phyloP scores from a whole-genome alignment of 345 rosid genomes.

The Isatis tinctoria region DNA sequence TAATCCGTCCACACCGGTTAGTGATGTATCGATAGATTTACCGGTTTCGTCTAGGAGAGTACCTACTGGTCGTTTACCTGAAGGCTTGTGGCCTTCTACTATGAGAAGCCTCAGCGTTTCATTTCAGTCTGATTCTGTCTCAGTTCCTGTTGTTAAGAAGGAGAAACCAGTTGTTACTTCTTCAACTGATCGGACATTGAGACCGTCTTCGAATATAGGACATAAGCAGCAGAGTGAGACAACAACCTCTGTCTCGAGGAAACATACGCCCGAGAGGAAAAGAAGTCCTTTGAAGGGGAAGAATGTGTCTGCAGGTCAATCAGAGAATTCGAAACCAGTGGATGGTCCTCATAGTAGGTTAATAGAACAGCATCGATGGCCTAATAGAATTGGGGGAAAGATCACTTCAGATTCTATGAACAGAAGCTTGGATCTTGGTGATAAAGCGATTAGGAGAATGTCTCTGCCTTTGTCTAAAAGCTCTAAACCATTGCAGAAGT shows the following conservation, averaged over 20 bases:
- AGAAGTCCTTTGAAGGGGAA: constrained; percentile 77
- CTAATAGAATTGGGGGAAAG: constrained; percentile 63
- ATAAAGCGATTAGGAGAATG: constrained; percentile 45
- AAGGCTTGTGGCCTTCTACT: constrained; percentile 96
- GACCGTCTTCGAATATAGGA: constrained; percentile 70
- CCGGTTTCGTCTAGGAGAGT: constrained; percentile 50
- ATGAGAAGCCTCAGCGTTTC: constrained; percentile 96
- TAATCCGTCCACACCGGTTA: constrained; percentile 67
- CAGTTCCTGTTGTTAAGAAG: constrained; percentile 74
- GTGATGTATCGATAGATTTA: constrained; percentile 48
- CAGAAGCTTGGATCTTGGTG: constrained; percentile 54
- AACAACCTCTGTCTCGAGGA: constrained; percentile 44
- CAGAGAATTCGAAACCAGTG: constrained; percentile 81
- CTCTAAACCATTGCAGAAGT: constrained; percentile 43
- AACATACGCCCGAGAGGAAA: constrained; percentile 74
- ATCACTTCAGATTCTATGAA: constrained; percentile 42
- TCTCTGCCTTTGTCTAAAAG: constrained; percentile 31
- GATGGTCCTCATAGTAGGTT: constrained; percentile 53
- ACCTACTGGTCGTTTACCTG: constrained; percentile 55
- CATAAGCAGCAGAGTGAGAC: constrained; percentile 51
- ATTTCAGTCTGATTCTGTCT: constrained; percentile 81
- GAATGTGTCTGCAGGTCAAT: constrained; percentile 51
- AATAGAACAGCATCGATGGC: constrained; percentile 86
- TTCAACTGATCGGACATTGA: constrained; percentile 58
- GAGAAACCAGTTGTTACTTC: constrained; percentile 60